Conservation (phyloP, 2,329 filamentous ascomycete genomes). For the Torrubiellomyces zombiae region DNA sequence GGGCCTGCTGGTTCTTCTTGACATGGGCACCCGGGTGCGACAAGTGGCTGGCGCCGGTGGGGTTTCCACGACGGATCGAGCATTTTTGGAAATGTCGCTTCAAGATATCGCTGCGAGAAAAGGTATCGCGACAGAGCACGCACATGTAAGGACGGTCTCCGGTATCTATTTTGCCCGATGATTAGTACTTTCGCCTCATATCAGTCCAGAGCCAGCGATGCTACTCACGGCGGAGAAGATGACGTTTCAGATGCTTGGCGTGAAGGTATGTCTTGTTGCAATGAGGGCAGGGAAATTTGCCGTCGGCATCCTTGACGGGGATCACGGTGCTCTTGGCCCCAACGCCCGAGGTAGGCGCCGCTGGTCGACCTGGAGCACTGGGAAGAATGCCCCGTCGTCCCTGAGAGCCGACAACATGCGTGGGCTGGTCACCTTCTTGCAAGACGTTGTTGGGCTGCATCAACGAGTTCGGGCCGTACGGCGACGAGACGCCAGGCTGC, state of each 20-base stretch:
- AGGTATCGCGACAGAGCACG: conserved; percentile 92
- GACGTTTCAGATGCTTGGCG: conserved; percentile 92
- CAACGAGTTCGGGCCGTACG: conserved; percentile 41
- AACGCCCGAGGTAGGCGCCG: conserved; percentile 55
- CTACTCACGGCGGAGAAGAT: conserved; percentile 83
- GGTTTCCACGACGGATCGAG: conserved; percentile 88
- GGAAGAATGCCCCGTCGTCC: conserved; percentile 82
- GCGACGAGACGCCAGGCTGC: conserved; percentile 38
- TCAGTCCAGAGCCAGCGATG: too few relatives aligned
- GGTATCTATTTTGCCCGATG: too few relatives aligned
- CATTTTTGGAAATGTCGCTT: conserved; percentile 99
- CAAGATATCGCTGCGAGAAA: conserved; percentile 92
- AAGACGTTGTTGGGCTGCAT: conserved; percentile 40
- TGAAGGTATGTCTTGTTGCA: conserved; percentile 98
- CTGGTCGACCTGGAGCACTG: conserved; percentile 72
- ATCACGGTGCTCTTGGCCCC: conserved; percentile 66
- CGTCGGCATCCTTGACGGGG: conserved; percentile 87
- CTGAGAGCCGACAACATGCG: conserved; percentile 89
- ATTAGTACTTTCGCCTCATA: too few relatives aligned
- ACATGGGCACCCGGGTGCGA: conserved; percentile 83
- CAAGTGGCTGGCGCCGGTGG: conserved; percentile 84
- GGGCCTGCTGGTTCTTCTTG: conserved; percentile 53
- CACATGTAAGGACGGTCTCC: conserved; percentile 98
- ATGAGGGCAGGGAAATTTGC: conserved; percentile 94
- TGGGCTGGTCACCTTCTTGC: conserved; percentile 48